Evolutionary conservation across 2,329 filamentous ascomycete species (phyloP), one percentile per base, ranked within the genome.

Genomic region (Passalora sequoiae): DNA sequence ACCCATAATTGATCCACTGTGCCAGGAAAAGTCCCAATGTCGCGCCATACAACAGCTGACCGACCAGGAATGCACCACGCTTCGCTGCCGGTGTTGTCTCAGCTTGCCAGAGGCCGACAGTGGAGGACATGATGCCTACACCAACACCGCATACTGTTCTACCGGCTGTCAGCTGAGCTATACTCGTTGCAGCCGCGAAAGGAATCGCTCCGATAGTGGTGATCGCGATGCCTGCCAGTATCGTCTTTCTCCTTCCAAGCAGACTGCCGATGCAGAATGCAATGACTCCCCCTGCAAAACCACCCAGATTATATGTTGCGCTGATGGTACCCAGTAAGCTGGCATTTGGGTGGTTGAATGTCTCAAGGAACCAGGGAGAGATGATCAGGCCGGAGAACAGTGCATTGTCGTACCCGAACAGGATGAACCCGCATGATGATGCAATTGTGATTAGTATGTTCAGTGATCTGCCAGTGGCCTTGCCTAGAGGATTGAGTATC

Each of bases 11-110:
- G 49, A 72, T 71, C 70, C 70, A 73, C 57, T 73, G 73, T 4
- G 72, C 72, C 38, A 75, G 73, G 20, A 70, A 47, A n/a, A 47
- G 35, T 4, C 44, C 44, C 12, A 40, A 19, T 1, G 40, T 57
- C 4, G 70, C 74, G 30, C 73, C 72, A 40, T 47, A 75, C 69
- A n/a, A 72, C 70, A 42, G 74, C 72, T 33, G 67, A 60, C 59
- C 72, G 71, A 56, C 69, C 72, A 56, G 71, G 76, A 31, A 81
- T 77, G 60, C 77, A 79, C 53, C 81, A 79, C 43, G 81, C 61
- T 21, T 78, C 69, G 49, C 77, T 77, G 52, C 78, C 71, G 60
- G 78, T 78, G 55, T 70, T 72, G 0, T 77, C 72, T 47, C 66
- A 7, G 42, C 42, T 29, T 45, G 46, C 39, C 42, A 49, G 6